Evolutionary conservation across 169 alveolate genomes (phyloP).

Genomic region (Eimeria praecox): DNA sequence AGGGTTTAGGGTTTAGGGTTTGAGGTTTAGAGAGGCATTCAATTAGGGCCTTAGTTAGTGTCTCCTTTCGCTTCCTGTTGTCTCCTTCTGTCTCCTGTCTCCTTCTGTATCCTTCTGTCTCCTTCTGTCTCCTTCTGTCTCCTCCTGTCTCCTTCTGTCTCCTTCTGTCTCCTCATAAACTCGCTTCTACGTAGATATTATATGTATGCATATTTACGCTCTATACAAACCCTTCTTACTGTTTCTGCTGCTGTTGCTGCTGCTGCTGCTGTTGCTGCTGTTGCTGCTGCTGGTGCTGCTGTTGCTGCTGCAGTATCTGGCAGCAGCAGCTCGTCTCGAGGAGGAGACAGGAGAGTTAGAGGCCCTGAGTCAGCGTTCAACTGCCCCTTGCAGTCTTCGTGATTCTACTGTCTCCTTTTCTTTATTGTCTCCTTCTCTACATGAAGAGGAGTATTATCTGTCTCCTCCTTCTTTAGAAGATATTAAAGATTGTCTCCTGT

Average conservation of each 20-base stretch:
- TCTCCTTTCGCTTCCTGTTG: neutral
- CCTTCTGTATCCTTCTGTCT: neutral
- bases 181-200: too few species aligned
- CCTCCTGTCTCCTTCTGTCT: neutral
- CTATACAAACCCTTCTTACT: neutral
- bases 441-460: neutral
- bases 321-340: neutral
- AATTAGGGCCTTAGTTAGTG: neutral
- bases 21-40: neutral
- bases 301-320: too few species aligned
- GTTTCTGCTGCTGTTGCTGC: conserved; percentile 10
- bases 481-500: neutral
- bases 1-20: conserved; percentile 31
- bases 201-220: neutral
- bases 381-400: neutral
- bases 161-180: neutral
- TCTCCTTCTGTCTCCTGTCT: neutral
- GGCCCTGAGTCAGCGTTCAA: neutral
- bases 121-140: neutral
- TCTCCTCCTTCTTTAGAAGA: neutral
- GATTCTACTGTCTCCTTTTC: neutral
- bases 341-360: neutral
- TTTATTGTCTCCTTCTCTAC: neutral
- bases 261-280: conserved; percentile 45
- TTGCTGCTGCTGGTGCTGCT: neutral